phyloP scores from a whole-genome alignment of 139 green algal species.

The Tetratostichococcus sp. region DNA sequence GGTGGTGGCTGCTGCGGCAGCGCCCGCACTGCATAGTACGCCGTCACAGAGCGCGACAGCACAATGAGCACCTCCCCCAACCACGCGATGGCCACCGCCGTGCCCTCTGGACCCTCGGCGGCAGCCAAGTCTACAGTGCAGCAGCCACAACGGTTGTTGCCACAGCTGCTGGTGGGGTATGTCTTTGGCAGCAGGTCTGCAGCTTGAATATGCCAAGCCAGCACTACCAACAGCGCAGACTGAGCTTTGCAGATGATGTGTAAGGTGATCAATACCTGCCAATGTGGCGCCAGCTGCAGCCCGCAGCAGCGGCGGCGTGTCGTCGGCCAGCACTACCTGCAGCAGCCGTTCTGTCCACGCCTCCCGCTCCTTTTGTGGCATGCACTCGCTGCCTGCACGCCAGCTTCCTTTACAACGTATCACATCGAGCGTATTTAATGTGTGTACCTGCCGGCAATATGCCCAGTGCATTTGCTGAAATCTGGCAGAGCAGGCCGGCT shows the following conservation, averaged over 20 bases:
- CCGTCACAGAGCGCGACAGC: slow-evolving; percentile 42
- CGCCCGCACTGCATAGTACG: slow-evolving; percentile 29
- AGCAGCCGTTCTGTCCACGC: slow-evolving; percentile 15
- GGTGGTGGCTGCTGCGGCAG: no score
- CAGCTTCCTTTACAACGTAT: background rate
- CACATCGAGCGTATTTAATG: no score
- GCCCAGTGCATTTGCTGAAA: no score
- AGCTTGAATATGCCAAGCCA: no score
- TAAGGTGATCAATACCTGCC: background rate
- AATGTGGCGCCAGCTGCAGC: background rate
- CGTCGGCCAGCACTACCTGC: background rate
- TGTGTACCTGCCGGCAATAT: no score
- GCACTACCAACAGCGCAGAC: no score
- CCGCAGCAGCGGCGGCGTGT: background rate
- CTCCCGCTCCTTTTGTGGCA: slow-evolving; percentile 8
- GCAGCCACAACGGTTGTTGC: no score
- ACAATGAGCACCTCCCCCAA: slow-evolving; percentile 55
- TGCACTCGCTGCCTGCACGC: slow-evolving; percentile 3
- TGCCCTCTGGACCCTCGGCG: slow-evolving; percentile 30
- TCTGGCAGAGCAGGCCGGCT: no score
- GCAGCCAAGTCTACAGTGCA: background rate
- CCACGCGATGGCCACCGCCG: slow-evolving; percentile 62
- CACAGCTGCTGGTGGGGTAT: no score
- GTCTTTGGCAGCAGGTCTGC: no score
- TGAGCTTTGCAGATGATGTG: no score